These are phyloP conservation scores for Castanospermum australe DNA, from an alignment of 306 rosid species.

Conservation along the genomic window DNA sequence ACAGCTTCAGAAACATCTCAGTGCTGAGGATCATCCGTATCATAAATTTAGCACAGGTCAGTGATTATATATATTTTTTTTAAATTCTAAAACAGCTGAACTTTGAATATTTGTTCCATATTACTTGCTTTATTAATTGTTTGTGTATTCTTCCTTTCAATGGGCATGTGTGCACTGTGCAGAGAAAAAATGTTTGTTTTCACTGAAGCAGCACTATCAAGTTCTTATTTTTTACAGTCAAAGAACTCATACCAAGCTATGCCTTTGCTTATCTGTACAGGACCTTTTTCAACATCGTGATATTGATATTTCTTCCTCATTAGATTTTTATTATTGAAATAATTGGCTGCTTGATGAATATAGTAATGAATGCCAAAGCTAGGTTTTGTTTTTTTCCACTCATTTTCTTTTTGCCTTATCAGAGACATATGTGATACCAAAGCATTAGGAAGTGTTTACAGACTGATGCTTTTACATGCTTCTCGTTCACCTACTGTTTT, in stretches of 20 bases:
- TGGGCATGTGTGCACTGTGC: neutral
- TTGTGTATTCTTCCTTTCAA: constrained; percentile 6
- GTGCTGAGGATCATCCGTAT: constrained; percentile 77
- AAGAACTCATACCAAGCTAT: neutral
- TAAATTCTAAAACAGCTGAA: constrained; percentile 3
- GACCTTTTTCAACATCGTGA: neutral
- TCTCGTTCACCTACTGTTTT: neutral
- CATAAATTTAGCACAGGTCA: constrained; percentile 93
- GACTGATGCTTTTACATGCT: neutral
- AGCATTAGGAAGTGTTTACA: neutral
- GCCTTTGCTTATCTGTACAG: constrained; percentile 2
- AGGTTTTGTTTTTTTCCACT: neutral
- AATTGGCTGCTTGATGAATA: constrained; percentile 7
- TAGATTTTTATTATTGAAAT: neutral
- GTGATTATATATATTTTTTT: constrained; percentile 20
- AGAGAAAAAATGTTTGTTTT: constrained; percentile 19
- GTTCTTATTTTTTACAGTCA: constrained; percentile 9
- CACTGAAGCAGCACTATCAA: neutral
- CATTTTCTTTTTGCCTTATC: constrained; percentile 14
- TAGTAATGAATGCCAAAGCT: neutral
- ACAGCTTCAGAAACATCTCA: constrained; percentile 91
- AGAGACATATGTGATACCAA: neutral
- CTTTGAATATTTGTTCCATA: constrained; percentile 16
- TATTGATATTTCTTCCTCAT: neutral
- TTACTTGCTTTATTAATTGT: neutral